Conservation (phyloP, 73 alveolate species). For the Tetrahymena malaccensis region DNA sequence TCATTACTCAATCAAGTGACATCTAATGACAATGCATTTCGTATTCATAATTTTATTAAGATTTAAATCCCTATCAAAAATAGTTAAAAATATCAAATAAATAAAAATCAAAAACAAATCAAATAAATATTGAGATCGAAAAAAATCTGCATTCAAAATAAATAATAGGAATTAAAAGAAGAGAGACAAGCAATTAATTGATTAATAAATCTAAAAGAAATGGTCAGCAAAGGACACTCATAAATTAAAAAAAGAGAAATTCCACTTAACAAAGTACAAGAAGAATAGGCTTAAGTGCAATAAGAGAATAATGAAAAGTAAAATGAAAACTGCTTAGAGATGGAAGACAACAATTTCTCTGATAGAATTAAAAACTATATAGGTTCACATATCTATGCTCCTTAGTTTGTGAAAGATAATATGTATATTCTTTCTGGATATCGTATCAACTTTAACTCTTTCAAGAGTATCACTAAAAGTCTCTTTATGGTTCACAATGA, state of each 20-base stretch:
- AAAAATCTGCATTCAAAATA: not conserved
- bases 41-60: not conserved
- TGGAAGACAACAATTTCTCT: not conserved
- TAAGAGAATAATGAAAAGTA: not conserved
- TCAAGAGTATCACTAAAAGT: slow-evolving; percentile 47
- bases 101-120: not conserved
- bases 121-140: not conserved
- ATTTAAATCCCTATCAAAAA: not conserved
- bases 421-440: slow-evolving; percentile 75
- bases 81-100: not conserved
- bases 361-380: slow-evolving; percentile 39
- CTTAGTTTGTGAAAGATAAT: slow-evolving; percentile 60
- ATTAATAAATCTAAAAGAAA: not conserved
- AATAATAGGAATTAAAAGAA: not conserved
- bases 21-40: not conserved
- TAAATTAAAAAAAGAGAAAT: not conserved
- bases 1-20: not conserved
- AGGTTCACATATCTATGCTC: slow-evolving; percentile 61
- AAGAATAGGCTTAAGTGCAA: not conserved
- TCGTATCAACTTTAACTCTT: slow-evolving; percentile 67
- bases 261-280: not conserved
- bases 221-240: not conserved
- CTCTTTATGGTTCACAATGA: slow-evolving; percentile 81
- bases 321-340: not conserved
- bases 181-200: not conserved